These are phyloP conservation scores for Aspergillus unguis DNA, from an alignment of 2,329 filamentous ascomycete species.

Conservation along the genomic window DNA sequence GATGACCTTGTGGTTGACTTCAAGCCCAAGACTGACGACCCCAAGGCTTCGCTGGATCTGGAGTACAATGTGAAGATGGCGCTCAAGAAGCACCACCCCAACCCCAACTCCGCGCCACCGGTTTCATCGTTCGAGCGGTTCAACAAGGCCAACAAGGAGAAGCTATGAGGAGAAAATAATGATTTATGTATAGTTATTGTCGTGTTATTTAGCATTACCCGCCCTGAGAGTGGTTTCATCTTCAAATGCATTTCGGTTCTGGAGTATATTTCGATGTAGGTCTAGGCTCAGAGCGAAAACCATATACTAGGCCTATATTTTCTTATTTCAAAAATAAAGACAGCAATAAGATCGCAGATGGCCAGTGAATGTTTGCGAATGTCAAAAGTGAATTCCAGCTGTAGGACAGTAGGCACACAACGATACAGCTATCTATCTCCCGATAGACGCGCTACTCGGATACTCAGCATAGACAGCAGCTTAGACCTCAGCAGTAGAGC, in stretches of 20 bases:
- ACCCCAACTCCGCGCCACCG: slow-evolving; percentile 38
- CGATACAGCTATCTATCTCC: too few relatives aligned
- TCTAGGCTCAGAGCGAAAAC: too few relatives aligned
- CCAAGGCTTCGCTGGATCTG: slow-evolving; percentile 57
- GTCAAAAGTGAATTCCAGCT: too few relatives aligned
- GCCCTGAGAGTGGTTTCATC: background rate
- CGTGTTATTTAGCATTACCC: background rate
- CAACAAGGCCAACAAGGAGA: slow-evolving; percentile 22
- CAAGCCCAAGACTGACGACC: slow-evolving; percentile 48
- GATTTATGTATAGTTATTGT: slow-evolving; percentile 2
- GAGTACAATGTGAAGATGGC: slow-evolving; percentile 61
- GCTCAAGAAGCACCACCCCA: slow-evolving; percentile 41
- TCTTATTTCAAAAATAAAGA: too few relatives aligned
- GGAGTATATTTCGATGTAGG: too few relatives aligned
- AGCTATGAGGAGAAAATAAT: slow-evolving; percentile 10
- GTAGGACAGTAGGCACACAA: too few relatives aligned
- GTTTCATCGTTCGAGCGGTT: slow-evolving; percentile 39
- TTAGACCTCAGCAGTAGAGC: too few relatives aligned
- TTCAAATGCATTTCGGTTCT: background rate
- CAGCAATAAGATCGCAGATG: too few relatives aligned
- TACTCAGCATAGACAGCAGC: too few relatives aligned
- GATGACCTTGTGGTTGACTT: slow-evolving; percentile 59
- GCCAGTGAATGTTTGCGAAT: too few relatives aligned
- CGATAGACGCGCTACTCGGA: too few relatives aligned
- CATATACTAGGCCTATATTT: too few relatives aligned